Conservation (phyloP, 768 basidiomycete genomes). For the Strobilomyces confusus region DNA sequence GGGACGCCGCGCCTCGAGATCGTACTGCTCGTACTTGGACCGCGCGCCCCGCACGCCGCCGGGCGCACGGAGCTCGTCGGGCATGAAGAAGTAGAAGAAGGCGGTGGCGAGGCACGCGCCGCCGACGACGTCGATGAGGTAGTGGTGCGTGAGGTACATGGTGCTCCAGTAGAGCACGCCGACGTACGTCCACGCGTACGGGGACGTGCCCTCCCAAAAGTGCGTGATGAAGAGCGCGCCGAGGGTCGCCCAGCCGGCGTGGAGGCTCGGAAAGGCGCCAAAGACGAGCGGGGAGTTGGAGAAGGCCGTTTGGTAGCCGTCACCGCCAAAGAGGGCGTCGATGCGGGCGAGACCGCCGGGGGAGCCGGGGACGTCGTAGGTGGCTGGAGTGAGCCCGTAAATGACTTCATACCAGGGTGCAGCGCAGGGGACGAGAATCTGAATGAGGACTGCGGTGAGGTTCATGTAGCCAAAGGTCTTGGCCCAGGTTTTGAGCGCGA, state of each 20-base stretch:
- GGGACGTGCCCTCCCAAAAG: conserved; percentile 78
- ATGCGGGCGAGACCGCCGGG: conserved; percentile 92
- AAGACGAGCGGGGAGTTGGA: conserved; percentile 90
- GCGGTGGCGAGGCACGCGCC: conserved; percentile 87
- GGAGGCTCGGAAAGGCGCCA: conserved; percentile 94
- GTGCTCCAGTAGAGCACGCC: conserved; percentile 93
- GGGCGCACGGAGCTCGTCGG: conserved; percentile 65
- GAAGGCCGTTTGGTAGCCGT: conserved; percentile 76
- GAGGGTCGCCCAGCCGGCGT: conserved; percentile 86
- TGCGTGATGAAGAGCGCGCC: conserved; percentile 92
- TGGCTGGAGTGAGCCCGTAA: conserved; percentile 91
- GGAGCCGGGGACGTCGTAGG: conserved; percentile 89
- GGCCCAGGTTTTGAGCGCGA: conserved; percentile 79
- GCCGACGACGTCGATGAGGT: conserved; percentile 95
- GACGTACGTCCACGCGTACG: conserved; percentile 78
- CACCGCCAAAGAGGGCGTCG: conserved; percentile 75
- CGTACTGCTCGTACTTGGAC: conserved; percentile 75
- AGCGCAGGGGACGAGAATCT: conserved; percentile 87
- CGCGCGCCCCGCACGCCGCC: conserved; percentile 34
- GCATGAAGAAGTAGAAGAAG: conserved; percentile 86
- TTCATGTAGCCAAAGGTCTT: conserved; percentile 92
- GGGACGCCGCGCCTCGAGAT: conserved; percentile 52
- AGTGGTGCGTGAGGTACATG: conserved; percentile 98
- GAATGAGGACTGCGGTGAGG: conserved; percentile 79
- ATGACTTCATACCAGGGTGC: conserved; percentile 98